Base-by-base conservation (phyloP, 108 stramenopile genomes). In the Skeletonema grethae region DNA sequence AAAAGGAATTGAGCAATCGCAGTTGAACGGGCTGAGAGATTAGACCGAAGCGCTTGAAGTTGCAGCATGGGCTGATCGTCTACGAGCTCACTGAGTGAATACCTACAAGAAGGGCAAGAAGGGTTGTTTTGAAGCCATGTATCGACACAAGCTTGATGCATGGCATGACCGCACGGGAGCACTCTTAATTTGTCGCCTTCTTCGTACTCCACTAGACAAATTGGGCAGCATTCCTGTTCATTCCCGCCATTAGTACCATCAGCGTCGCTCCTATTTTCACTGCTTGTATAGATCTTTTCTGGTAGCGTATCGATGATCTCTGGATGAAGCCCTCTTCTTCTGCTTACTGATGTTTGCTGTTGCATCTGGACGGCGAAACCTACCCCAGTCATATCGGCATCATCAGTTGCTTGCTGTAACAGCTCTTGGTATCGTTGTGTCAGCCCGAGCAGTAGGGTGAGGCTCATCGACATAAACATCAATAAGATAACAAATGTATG, bases 121-220 rank as follows among this genome's bases (percentile, higher is more conserved):
- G 82, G 77, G 65, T 83, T 46, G 29, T 67, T 77, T 18, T 43
- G 30, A 3, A 89, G 73, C 88, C 88, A 89, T 3, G 63, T 73
- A 46, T 89, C 88, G 22, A 89, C 75, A 70, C 88, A 89, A 20
- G 63, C 30, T 48, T 46, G 69, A 53, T 89, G 88, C 77, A 89
- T 85, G 16, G 36, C 61, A 68, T 89, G 88, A 3, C 65, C 53
- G 67, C 88, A 89, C 0, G 87, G 86, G 12, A 89, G 56, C 11
- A 81, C 82, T 32, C 87, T 84, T 56, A 89, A 60, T 53, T 67
- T 39, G 43, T 89, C 87, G 0, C 81, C 85, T 15, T 87, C 83
- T 67, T 82, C 67, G 71, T 86, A 89, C 7, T 89, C 88, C 2
- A 76, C 75, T 7, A 89, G 57, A 34, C 88, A 89, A 46, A 89